Percentiles rank a stretch among this genome's conserved stretches.
These are phyloP conservation scores for Bipolaris zeicola DNA, from an alignment of 2,329 filamentous ascomycete genomes.

Conservation along the genomic window DNA sequence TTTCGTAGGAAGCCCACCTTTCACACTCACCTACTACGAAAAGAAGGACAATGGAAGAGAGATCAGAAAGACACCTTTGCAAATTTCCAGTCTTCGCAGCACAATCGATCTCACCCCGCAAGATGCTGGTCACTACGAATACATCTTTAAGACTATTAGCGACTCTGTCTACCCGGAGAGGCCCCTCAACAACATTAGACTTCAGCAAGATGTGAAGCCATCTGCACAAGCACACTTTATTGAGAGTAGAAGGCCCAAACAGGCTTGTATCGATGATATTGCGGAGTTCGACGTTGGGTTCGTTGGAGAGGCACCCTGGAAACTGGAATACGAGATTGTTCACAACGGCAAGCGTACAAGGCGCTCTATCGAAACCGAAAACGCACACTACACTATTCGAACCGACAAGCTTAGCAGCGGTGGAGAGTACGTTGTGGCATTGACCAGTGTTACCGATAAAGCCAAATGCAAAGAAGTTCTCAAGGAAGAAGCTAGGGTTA, in stretches of 20 bases:
- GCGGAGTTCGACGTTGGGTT: conserved; percentile 76
- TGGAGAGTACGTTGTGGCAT: conserved; percentile 85
- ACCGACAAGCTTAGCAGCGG: conserved; percentile 77
- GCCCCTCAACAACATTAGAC: conserved; percentile 59
- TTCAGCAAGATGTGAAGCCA: conserved; percentile 92
- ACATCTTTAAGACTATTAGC: conserved; percentile 79
- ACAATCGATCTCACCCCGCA: conserved; percentile 84
- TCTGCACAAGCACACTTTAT: conserved; percentile 79
- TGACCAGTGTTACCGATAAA: conserved; percentile 85
- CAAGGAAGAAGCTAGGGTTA: conserved; percentile 82
- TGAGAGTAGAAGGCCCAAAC: conserved; percentile 61
- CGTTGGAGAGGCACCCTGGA: conserved; percentile 84
- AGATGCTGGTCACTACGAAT: conserved; percentile 83
- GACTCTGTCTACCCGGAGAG: conserved; percentile 77
- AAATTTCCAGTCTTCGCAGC: conserved; percentile 70
- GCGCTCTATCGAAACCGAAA: conserved; percentile 67
- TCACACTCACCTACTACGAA: conserved; percentile 79
- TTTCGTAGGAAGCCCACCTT: conserved; percentile 89
- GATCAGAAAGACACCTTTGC: conserved; percentile 59
- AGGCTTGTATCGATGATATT: conserved; percentile 81
- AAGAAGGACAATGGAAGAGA: conserved; percentile 61
- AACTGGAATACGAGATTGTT: conserved; percentile 87
- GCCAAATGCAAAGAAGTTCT: conserved; percentile 85
- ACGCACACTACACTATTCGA: conserved; percentile 69
- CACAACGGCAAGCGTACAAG: conserved; percentile 85